These are phyloP conservation scores for Phytophthora colocasiae DNA, from an alignment of 352 stramenopile species.

Conservation along the genomic window DNA sequence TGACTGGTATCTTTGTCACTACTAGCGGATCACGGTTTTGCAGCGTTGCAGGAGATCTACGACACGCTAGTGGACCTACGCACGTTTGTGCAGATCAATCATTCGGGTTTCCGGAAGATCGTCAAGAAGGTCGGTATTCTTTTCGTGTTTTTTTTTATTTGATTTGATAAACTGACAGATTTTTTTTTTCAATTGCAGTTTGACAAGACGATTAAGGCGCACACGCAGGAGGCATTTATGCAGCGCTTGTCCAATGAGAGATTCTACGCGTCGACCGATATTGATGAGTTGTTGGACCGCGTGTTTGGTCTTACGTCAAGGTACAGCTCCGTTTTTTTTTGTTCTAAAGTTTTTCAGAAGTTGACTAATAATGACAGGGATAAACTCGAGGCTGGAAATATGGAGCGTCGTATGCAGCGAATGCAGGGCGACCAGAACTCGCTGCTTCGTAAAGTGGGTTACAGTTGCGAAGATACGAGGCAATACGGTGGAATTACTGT, in stretches of 20 bases:
- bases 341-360: neutral
- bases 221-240: conserved; percentile 82
- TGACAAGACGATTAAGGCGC: conserved; percentile 89
- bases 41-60: conserved; percentile 89
- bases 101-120: conserved; percentile 94
- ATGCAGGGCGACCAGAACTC: conserved; percentile 88
- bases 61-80: conserved; percentile 90
- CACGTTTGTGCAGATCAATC: conserved; percentile 93
- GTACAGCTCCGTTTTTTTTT: conserved; percentile 39
- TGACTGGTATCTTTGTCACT: conserved; percentile 13
- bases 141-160: neutral
- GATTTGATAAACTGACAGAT: neutral
- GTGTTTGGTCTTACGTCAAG: conserved; percentile 85
- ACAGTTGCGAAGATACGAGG: conserved; percentile 10
- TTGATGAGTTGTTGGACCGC: conserved; percentile 79
- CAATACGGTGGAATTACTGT: conserved; percentile 1
- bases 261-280: conserved; percentile 86
- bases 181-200: conserved; percentile 55
- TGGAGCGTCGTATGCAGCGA: conserved; percentile 82
- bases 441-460: conserved; percentile 75
- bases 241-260: conserved; percentile 74
- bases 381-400: conserved; percentile 89
- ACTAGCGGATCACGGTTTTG: conserved; percentile 73
- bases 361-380: conserved; percentile 48
- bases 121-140: conserved; percentile 85